Base-by-base conservation (phyloP, 345 rosid genomes). In the Pugionium cornutum region DNA sequence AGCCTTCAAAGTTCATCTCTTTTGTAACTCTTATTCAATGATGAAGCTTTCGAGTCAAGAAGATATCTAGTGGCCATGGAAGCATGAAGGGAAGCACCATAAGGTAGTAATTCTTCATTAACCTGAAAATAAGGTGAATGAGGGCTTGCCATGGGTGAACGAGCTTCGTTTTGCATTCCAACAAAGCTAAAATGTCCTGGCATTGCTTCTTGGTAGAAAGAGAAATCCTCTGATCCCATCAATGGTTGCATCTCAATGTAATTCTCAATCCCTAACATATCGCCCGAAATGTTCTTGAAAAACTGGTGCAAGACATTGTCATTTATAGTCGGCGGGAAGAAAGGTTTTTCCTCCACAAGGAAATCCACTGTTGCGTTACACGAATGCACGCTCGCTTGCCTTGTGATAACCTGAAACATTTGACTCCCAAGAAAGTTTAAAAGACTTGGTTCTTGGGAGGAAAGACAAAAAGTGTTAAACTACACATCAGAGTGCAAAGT, bases 221-320 rank as follows among this genome's bases (percentile, higher is more conserved):
- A 58, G 75, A 94, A 94, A 68, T 89, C 98, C 70, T 94, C 99
- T 7, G 96, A 76, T 53, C 96, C 96, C 96, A 86, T 94, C 73
- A 84, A 4, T 5, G 89, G 96, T 53, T 82, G 78, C 89, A 83
- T 85, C 36, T 69, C 80, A 3, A 70, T 64, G 10, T 84, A 71
- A 62, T 83, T 88, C 52, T 73, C 54, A 26, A 0, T 32, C 10
- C 97, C 98, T 7, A 92, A 83, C 85, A 89, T 29, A 53, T 83
- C 89, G 6, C 80, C 76, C 0, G 94, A 88, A 32, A 86, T 78
- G 36, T 63, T 73, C 67, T 37, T 54, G 81, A 89, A 88, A 76
- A 75, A 73, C 57, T 54, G 53, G 26, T 89, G 92, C 74, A 94
- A 67, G 64, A 40, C 60, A 56, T 85, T 66, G 50, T 83, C 57